These are phyloP conservation scores for Metschnikowia lachancei DNA, from an alignment of 805 yeast genomes.

Conservation along the genomic window DNA sequence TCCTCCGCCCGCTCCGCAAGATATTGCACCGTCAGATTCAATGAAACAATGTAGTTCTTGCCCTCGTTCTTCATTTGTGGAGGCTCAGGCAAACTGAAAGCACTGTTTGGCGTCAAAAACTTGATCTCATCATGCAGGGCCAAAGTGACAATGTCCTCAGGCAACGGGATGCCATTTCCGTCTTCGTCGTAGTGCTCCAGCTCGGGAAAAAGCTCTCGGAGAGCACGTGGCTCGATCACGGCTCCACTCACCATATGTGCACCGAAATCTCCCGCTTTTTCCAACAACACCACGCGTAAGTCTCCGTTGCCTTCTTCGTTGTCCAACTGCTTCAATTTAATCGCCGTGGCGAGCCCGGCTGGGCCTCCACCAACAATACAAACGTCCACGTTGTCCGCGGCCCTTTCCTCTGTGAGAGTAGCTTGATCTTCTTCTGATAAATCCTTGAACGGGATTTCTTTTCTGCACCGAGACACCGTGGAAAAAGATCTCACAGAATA, in stretches of 20 bases:
- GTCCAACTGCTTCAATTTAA: slow-evolving; percentile 81
- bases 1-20: slow-evolving; percentile 88
- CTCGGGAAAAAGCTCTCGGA: slow-evolving; percentile 78
- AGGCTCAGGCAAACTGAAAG: slow-evolving; percentile 85
- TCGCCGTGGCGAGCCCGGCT: slow-evolving; percentile 94
- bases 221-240: slow-evolving; percentile 84
- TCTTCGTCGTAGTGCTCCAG: slow-evolving; percentile 50
- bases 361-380: slow-evolving; percentile 98
- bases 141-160: slow-evolving; percentile 68
- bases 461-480: background rate
- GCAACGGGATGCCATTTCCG: slow-evolving; percentile 68
- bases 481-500: slow-evolving; percentile 1
- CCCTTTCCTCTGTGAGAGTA: slow-evolving; percentile 61
- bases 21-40: slow-evolving; percentile 77
- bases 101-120: slow-evolving; percentile 56
- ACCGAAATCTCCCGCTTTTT: slow-evolving; percentile 92
- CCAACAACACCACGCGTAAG: slow-evolving; percentile 82
- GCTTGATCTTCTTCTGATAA: slow-evolving; percentile 43
- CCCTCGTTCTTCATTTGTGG: slow-evolving; percentile 83
- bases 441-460: slow-evolving; percentile 11
- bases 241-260: slow-evolving; percentile 93
- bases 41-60: slow-evolving; percentile 79
- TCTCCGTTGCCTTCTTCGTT: slow-evolving; percentile 60
- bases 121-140: slow-evolving; percentile 77
- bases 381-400: slow-evolving; percentile 84